phyloP scores from a whole-genome alignment of 768 basidiomycete genomes.

The Leccinum subtestaceum region DNA sequence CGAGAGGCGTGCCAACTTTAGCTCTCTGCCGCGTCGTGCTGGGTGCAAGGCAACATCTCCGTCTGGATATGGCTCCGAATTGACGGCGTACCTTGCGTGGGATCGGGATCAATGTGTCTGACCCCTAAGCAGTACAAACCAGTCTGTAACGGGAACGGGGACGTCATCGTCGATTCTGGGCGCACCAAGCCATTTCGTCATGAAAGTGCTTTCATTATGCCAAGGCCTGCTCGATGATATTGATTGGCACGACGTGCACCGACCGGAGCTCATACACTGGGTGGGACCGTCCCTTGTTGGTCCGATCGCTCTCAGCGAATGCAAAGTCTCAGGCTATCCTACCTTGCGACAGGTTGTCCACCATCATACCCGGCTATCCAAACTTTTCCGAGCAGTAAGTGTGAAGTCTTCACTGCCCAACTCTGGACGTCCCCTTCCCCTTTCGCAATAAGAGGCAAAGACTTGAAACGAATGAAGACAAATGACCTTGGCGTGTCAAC shows the following conservation, averaged over 20 bases:
- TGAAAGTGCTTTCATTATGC: conserved; percentile 18
- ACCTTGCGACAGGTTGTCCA: background rate
- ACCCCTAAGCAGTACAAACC: no score
- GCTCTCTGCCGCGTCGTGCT: background rate
- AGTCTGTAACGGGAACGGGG: background rate
- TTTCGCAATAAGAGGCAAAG: no score
- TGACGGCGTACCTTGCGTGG: background rate
- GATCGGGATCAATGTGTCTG: background rate
- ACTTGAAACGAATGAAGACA: no score
- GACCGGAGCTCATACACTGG: background rate
- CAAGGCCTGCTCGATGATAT: conserved; percentile 2
- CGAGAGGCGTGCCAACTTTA: background rate
- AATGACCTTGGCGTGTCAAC: no score
- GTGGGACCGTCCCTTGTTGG: background rate
- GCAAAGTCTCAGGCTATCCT: no score
- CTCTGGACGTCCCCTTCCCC: conserved; percentile 1
- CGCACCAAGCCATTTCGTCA: conserved; percentile 11
- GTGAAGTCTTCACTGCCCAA: background rate
- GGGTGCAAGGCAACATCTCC: background rate
- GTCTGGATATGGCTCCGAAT: background rate
- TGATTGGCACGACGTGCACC: conserved; percentile 14
- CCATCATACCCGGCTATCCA: background rate
- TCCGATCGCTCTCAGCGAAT: conserved; percentile 5
- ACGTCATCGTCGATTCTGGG: conserved; percentile 7
- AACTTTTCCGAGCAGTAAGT: background rate